These are phyloP conservation scores for Atkinsonella hypoxylon DNA, from an alignment of 2,329 filamentous ascomycete species.

Conservation along the genomic window DNA sequence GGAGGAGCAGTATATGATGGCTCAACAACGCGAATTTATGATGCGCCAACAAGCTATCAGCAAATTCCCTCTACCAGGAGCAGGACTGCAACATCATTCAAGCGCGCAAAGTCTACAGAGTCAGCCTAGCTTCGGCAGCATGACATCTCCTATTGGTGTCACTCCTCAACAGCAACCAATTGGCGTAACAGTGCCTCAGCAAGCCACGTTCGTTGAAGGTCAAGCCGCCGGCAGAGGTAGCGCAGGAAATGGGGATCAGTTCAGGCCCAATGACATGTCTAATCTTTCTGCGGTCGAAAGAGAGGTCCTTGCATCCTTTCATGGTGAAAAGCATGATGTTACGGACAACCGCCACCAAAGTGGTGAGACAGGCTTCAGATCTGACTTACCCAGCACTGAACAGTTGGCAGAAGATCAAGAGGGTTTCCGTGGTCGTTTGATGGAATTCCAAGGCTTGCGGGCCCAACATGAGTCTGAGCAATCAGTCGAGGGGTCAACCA, in stretches of 20 bases:
- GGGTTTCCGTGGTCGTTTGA: conserved; percentile 58
- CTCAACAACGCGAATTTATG: conserved; percentile 86
- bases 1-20: conserved; percentile 95
- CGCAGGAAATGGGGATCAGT: conserved; percentile 33
- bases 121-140: conserved; percentile 91
- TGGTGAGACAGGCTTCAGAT: conserved; percentile 25
- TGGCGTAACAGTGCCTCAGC: conserved; percentile 6
- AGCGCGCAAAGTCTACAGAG: conserved; percentile 94
- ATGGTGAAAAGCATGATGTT: conserved; percentile 6
- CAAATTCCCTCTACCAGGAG: conserved; percentile 51
- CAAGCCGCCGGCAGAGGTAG: conserved; percentile 18
- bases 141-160: conserved; percentile 69
- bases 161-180: conserved; percentile 35
- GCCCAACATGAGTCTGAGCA: conserved; percentile 55
- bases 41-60: conserved; percentile 72
- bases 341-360: conserved; percentile 9
- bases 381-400: conserved; percentile 36
- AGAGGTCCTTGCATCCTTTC: conserved; percentile 34
- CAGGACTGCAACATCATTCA: conserved; percentile 73
- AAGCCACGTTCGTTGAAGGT: conserved; percentile 60
- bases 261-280: conserved; percentile 63
- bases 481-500: conserved; percentile 12
- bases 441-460: conserved; percentile 71
- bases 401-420: conserved; percentile 42
- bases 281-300: conserved; percentile 46